Evolutionary conservation across 495 filamentous ascomycete species (phyloP).

Genomic region (Neurospora discreta): DNA sequence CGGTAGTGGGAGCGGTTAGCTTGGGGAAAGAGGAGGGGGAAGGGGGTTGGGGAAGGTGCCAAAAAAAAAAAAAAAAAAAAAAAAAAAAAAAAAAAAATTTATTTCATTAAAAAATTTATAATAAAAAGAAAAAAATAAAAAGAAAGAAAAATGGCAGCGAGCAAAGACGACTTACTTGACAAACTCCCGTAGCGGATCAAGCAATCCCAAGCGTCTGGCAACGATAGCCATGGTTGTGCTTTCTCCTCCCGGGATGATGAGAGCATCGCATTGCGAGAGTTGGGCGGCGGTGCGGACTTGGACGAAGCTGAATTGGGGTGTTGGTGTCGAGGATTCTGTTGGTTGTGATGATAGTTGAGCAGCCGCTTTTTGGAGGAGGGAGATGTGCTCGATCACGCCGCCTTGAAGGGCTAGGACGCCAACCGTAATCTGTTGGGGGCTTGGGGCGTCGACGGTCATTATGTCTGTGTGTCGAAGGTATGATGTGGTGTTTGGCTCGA

Average conservation of each 20-base stretch:
- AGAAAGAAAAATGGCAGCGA: background rate
- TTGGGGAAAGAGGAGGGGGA: too few species aligned
- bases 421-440: conserved; percentile 40
- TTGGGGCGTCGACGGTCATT: background rate
- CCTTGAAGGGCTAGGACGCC: conserved; percentile 90
- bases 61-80: too few species aligned
- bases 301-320: conserved; percentile 43
- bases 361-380: conserved; percentile 58
- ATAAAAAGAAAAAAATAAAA: too few species aligned
- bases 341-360: conserved; percentile 11
- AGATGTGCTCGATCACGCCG: conserved; percentile 81
- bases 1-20: background rate
- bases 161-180: conserved; percentile 61
- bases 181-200: conserved; percentile 82
- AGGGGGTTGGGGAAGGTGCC: background rate
- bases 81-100: too few species aligned
- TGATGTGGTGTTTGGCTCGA: background rate
- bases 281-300: conserved; percentile 71
- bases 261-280: conserved; percentile 61
- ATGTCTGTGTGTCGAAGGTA: background rate
- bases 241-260: conserved; percentile 89
- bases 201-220: conserved; percentile 62
- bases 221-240: conserved; percentile 90
- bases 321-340: background rate
- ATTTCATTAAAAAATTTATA: too few species aligned